Evolutionary conservation across 805 yeast genomes (phyloP).

Genomic region (Wickerhamiella lipophila): DNA sequence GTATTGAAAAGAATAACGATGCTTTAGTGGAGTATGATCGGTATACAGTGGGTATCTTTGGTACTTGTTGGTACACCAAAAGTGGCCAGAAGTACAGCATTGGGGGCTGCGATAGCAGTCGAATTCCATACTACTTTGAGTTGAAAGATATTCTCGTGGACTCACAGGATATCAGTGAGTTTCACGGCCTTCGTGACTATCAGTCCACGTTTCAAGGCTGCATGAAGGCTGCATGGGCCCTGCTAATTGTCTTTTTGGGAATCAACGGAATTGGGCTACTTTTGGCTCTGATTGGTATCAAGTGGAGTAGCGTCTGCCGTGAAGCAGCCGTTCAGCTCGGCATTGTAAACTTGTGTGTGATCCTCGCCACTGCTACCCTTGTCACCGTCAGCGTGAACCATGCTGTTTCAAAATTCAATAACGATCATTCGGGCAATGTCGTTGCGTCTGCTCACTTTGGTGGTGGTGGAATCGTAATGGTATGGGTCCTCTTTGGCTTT

Average conservation of each 20-base stretch:
- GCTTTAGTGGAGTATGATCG: neutral
- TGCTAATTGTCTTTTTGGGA: slow-evolving; percentile 3
- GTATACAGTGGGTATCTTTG: slow-evolving; percentile 4
- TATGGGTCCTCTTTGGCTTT: slow-evolving; percentile 7
- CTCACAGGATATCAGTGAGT: neutral
- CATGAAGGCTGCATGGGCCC: slow-evolving; percentile 10
- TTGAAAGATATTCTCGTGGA: slow-evolving; percentile 2
- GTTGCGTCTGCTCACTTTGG: slow-evolving; percentile 3
- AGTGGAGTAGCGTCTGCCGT: slow-evolving; percentile 9
- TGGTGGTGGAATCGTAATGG: neutral
- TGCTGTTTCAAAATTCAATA: slow-evolving; percentile 4
- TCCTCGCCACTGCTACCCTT: neutral
- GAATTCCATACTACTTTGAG: slow-evolving; percentile 3
- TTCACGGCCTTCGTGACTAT: neutral
- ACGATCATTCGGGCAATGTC: neutral
- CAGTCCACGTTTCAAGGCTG: neutral
- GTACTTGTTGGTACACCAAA: neutral
- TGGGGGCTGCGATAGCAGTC: neutral
- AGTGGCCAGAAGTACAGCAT: neutral
- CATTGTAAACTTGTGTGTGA: neutral
- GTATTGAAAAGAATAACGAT: slow-evolving; percentile 1
- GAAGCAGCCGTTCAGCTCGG: slow-evolving; percentile 8
- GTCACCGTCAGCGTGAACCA: slow-evolving; percentile 1
- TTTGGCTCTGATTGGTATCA: neutral
- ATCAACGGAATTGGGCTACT: slow-evolving; percentile 5